phyloP scores from a whole-genome alignment of 257 asterid genomes.

The Pogostemon cablin region DNA sequence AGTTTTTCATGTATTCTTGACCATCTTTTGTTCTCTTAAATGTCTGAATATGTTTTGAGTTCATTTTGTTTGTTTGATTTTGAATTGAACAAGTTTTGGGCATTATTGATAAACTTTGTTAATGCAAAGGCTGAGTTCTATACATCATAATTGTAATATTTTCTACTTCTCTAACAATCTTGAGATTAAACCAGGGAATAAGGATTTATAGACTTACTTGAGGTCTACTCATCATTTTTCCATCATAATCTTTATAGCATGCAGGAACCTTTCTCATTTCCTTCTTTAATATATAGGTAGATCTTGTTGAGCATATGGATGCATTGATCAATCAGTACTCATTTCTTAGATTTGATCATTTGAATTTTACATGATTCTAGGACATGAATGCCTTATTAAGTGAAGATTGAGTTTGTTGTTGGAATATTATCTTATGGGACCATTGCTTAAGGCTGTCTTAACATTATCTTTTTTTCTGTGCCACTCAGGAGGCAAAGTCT shows the following conservation, averaged over 20 bases:
- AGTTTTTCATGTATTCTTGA: slow-evolving; percentile 16
- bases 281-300: background rate
- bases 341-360: background rate
- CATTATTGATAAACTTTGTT: background rate
- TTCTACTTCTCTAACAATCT: background rate
- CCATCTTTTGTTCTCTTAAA: slow-evolving; percentile 16
- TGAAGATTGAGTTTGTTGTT: slow-evolving; percentile 13
- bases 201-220: slow-evolving; percentile 9
- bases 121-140: background rate
- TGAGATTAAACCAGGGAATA: slow-evolving; percentile 22
- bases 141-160: background rate
- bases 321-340: background rate
- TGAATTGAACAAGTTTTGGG: background rate
- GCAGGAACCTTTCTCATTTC: background rate
- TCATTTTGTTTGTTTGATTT: background rate
- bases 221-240: slow-evolving; percentile 3
- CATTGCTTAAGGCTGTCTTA: background rate
- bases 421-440: background rate
- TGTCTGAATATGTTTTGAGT: slow-evolving; percentile 5
- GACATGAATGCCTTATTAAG: background rate
- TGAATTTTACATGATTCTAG: background rate
- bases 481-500: slow-evolving; percentile 51
- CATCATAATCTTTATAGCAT: slow-evolving; percentile 4
- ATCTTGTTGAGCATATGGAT: slow-evolving; percentile 9
- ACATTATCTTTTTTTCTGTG: slow-evolving; percentile 17